Evolutionary conservation across 2,329 filamentous ascomycete genomes (phyloP), one percentile per base, ranked within the genome.

Genomic region (Phyllosticta citriasiana): DNA sequence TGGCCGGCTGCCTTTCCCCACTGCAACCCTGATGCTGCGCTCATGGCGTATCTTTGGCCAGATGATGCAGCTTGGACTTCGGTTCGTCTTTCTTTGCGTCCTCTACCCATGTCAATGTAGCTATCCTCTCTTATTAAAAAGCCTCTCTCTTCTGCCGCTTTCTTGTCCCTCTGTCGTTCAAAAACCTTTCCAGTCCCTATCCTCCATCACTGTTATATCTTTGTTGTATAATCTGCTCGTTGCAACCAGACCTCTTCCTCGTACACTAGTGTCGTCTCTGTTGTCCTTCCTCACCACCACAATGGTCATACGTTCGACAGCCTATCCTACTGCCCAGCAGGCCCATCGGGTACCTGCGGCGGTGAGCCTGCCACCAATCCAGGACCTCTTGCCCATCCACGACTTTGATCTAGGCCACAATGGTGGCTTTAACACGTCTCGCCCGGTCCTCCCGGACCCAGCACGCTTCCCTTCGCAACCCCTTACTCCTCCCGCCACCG

Each of bases 11-110:
- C 57, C 52, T 55, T 55, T 59, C 52, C 52, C 57, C 57, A 59
- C 57, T 59, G 58, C 58, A 60, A 60, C 58, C 58, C 55, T 53
- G 58, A 60, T 56, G 56, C 58, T 60, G 58, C 58, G 51, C 55
- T 10, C 35, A 60, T 60, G 58, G 58, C 58, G 58, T 33, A 60
- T 60, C 53, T 50, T 52, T 47, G 58, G 58, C 58, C 58, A 60
- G 58, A 60, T 60, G 58, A 60, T 60, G 58, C 58, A 55, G 52
- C 52, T 25, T 52, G 53, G 33, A 53, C 58, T 60, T 60, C 58
- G 58, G 51, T 55, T 60, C 33, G 33, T 24, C 58, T 60, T 60
- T 53, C 58, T 60, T 35, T 50, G 24, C 22, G 27, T 30, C 24
- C 33, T 7, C 24, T 27, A 60, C 33, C 58, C 58, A 60, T 60